Percentiles rank a stretch among this genome's conserved stretches.
Conservation (phyloP, 306 rosid genomes). For the Sophora flavescens region DNA sequence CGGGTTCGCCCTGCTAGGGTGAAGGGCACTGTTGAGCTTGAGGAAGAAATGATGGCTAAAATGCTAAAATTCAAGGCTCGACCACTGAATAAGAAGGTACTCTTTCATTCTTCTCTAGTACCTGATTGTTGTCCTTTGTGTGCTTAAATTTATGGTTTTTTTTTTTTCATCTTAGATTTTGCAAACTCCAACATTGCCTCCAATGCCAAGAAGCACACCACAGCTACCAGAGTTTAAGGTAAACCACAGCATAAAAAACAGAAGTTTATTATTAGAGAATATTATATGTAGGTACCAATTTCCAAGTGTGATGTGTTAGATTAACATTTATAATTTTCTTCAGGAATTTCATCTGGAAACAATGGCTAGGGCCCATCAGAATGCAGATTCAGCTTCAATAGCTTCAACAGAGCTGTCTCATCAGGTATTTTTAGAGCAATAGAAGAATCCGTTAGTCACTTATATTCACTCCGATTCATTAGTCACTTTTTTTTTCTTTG, state of each 20-base stretch:
- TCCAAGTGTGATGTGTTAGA: constrained; percentile 3
- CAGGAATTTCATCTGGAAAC: constrained; percentile 96
- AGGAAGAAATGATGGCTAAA: constrained; percentile 99
- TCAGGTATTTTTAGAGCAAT: constrained; percentile 58
- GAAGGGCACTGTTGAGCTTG: constrained; percentile 90
- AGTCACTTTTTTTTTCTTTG: constrained; percentile 1
- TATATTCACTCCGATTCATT: constrained; percentile 13
- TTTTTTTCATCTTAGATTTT: constrained; percentile 63
- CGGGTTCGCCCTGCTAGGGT: constrained; percentile 78
- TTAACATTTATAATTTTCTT: constrained; percentile 36
- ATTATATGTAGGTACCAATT: not conserved
- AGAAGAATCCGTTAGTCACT: constrained; percentile 23
- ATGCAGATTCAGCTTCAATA: constrained; percentile 72
- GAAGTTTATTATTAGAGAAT: not conserved
- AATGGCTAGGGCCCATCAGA: constrained; percentile 74
- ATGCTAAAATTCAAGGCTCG: constrained; percentile 96
- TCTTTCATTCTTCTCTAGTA: not conserved
- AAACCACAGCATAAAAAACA: constrained; percentile 26
- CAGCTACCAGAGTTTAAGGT: constrained; percentile 91
- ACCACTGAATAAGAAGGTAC: constrained; percentile 87
- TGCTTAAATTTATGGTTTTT: not conserved
- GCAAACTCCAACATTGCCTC: constrained; percentile 75
- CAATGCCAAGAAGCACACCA: constrained; percentile 77
- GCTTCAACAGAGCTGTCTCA: constrained; percentile 72
- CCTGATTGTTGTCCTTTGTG: constrained; percentile 20